These are phyloP conservation scores for Teratosphaeria viscida DNA, from an alignment of 2,329 filamentous ascomycete species.

Conservation along the genomic window DNA sequence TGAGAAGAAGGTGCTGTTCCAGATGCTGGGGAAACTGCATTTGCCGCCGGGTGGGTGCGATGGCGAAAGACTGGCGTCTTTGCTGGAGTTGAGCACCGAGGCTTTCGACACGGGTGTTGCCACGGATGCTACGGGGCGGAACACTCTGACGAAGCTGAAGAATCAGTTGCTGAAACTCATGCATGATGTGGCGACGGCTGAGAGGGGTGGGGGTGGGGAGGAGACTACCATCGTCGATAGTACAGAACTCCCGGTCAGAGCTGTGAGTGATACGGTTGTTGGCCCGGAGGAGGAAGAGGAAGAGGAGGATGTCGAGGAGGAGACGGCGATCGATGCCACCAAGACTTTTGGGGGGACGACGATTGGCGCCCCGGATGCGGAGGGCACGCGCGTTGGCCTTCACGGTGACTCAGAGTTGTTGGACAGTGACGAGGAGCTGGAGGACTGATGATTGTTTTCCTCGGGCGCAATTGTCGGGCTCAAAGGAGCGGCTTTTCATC, in stretches of 20 bases:
- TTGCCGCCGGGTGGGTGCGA: constrained; percentile 46
- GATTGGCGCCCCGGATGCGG: constrained; percentile 23
- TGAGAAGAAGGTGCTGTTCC: constrained; percentile 71
- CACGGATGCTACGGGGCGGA: constrained; percentile 42
- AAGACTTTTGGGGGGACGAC: constrained; percentile 18
- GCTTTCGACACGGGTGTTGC: constrained; percentile 41
- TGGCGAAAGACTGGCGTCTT: constrained; percentile 23
- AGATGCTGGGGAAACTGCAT: constrained; percentile 72
- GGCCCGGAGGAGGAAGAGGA: constrained; percentile 10
- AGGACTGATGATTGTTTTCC: neutral
- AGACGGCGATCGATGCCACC: constrained; percentile 10
- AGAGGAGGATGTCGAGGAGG: constrained; percentile 13
- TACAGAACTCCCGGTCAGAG: constrained; percentile 11
- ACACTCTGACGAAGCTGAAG: constrained; percentile 46
- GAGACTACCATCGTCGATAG: constrained; percentile 22
- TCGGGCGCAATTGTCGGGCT: neutral
- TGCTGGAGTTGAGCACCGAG: constrained; percentile 38
- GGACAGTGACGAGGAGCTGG: constrained; percentile 4
- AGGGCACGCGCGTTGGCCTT: constrained; percentile 24
- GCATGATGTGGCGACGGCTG: constrained; percentile 28
- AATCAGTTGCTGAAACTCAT: constrained; percentile 43
- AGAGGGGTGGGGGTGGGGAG: constrained; percentile 21
- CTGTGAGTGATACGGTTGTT: neutral
- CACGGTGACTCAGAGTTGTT: constrained; percentile 8
- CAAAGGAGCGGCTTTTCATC: neutral